Evolutionary conservation across 768 basidiomycete genomes (phyloP).

Genomic region (Leccinum barrowsii): DNA sequence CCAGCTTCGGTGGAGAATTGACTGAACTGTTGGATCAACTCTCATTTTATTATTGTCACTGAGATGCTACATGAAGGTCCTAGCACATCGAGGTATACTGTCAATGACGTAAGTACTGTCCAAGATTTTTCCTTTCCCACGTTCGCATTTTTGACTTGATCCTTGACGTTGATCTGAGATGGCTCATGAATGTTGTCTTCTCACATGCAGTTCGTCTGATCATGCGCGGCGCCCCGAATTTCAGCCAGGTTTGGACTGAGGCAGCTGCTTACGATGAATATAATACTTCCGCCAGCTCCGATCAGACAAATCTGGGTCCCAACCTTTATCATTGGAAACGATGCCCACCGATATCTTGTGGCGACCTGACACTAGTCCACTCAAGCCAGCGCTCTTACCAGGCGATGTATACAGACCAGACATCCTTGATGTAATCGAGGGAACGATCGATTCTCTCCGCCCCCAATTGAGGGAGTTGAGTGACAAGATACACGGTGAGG

Average conservation of each 20-base stretch:
- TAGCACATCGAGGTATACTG: background rate
- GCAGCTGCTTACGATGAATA: background rate
- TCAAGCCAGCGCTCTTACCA: conserved; percentile 23
- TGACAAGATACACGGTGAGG: conserved; percentile 66
- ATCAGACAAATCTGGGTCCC: background rate
- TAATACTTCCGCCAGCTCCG: background rate
- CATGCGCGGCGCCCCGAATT: background rate
- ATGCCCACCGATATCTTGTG: conserved; percentile 33
- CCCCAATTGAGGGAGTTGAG: conserved; percentile 60
- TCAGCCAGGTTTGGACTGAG: background rate
- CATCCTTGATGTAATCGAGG: conserved; percentile 56
- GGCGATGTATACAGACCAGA: conserved; percentile 52
- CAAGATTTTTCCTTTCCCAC: background rate
- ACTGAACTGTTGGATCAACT: background rate
- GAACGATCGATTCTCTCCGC: conserved; percentile 49
- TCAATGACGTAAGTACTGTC: too few relatives aligned
- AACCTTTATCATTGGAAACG: background rate
- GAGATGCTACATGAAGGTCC: background rate
- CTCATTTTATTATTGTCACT: background rate
- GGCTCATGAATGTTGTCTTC: too few relatives aligned
- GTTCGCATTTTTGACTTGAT: too few relatives aligned
- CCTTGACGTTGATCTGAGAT: too few relatives aligned
- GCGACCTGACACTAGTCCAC: conserved; percentile 34
- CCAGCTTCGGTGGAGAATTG: too few relatives aligned
- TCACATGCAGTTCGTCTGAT: background rate